phyloP scores from a whole-genome alignment of 139 green algal species.

The Spirogloea muscicola region DNA sequence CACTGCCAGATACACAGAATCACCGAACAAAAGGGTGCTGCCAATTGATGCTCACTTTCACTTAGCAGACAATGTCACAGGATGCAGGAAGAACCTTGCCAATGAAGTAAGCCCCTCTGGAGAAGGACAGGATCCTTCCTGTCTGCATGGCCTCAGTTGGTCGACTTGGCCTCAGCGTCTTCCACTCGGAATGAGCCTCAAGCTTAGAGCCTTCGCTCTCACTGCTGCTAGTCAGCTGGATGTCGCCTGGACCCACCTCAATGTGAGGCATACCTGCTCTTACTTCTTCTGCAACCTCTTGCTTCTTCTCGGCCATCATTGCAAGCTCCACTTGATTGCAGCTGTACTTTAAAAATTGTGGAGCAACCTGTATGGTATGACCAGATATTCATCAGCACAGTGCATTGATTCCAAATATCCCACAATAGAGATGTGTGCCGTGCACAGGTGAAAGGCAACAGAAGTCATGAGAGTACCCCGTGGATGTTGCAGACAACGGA shows the following conservation, averaged over 20 bases:
- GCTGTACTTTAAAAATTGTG: neutral
- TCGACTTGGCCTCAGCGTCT: neutral
- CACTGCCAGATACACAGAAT: neutral
- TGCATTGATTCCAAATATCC: neutral
- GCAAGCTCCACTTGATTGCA: no score
- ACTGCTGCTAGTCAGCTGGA: no score
- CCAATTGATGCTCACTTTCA: neutral
- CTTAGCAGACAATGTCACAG: neutral
- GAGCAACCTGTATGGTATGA: neutral
- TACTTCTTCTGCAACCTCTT: no score
- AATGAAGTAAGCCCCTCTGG: conserved; percentile 60
- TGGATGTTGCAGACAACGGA: conserved; percentile 44
- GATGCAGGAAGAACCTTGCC: conserved; percentile 11
- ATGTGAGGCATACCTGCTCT: no score
- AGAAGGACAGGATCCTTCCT: conserved; percentile 9
- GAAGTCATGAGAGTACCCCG: conserved; percentile 19
- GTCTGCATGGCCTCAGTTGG: neutral
- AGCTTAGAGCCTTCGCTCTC: no score
- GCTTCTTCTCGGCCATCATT: no score
- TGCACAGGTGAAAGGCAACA: neutral
- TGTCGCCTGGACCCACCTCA: no score
- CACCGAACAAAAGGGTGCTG: neutral
- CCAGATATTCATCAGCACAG: neutral
- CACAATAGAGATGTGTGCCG: neutral
- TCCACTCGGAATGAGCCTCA: neutral